A percentile compares a stretch with the other conserved stretches of the same genome.
Evolutionary conservation across 768 basidiomycete species (phyloP).

Genomic region (Podaxis sp.): DNA sequence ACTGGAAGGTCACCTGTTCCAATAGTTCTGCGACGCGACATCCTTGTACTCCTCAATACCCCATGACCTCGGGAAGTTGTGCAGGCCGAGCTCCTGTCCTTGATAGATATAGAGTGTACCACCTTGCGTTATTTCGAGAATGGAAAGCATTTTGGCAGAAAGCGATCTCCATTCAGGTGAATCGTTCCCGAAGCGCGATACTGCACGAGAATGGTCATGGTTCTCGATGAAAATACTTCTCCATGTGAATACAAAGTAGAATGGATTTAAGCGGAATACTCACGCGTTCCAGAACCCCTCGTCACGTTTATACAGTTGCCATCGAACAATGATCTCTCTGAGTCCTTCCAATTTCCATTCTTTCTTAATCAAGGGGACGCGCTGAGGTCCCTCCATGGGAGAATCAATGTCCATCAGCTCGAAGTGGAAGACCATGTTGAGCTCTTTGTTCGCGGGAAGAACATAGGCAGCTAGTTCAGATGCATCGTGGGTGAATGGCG

Average conservation of each 20-base stretch:
- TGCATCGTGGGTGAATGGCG: constrained; percentile 55
- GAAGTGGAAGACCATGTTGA: constrained; percentile 68
- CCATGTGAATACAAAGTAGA: not conserved
- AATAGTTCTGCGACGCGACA: constrained; percentile 60
- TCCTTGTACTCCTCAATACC: constrained; percentile 75
- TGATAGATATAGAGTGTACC: constrained; percentile 77
- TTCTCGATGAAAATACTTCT: constrained; percentile 66
- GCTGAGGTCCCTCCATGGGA: constrained; percentile 31
- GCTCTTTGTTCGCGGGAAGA: constrained; percentile 55
- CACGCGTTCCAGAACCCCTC: constrained; percentile 71
- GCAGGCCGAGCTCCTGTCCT: constrained; percentile 72
- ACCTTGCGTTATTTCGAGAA: constrained; percentile 58
- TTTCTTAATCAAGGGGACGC: constrained; percentile 39
- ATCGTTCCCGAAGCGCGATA: constrained; percentile 70
- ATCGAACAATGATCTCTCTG: constrained; percentile 45
- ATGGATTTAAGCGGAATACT: constrained; percentile 22
- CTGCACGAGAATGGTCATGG: constrained; percentile 64
- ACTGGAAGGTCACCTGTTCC: constrained; percentile 42
- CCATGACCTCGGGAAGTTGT: constrained; percentile 63
- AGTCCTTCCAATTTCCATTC: constrained; percentile 55
- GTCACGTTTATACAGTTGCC: constrained; percentile 59
- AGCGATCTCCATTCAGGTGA: constrained; percentile 51
- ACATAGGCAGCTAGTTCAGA: constrained; percentile 54
- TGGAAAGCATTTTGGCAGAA: constrained; percentile 64
- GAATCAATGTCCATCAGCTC: constrained; percentile 62